Evolutionary conservation across 495 filamentous ascomycete genomes (phyloP).

Genomic region (Aeminium ludgeri): DNA sequence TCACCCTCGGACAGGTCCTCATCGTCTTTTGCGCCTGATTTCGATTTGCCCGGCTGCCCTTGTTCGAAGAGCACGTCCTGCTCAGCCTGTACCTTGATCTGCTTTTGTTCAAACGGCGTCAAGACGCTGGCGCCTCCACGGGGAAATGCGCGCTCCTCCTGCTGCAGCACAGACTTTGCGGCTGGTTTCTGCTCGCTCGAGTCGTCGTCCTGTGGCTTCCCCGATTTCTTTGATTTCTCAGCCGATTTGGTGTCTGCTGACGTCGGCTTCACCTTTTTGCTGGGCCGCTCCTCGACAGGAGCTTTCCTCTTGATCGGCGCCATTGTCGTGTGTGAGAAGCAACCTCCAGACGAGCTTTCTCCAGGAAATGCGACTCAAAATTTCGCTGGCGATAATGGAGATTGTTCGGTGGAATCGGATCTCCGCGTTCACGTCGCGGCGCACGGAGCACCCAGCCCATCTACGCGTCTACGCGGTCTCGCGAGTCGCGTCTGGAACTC

Average conservation of each 20-base stretch:
- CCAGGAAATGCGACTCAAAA: no score
- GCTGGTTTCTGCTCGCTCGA: conserved; percentile 4
- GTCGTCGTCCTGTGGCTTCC: conserved; percentile 2
- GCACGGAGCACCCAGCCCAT: no score
- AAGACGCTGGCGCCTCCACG: conserved; percentile 80
- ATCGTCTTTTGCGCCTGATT: conserved; percentile 31
- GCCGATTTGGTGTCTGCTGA: not conserved
- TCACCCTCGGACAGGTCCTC: conserved; percentile 35
- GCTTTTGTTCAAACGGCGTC: conserved; percentile 86
- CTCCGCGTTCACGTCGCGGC: no score
- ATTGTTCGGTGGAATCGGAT: no score
- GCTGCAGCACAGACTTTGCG: conserved; percentile 32
- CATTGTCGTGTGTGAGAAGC: conserved; percentile 7
- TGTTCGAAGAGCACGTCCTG: conserved; percentile 89
- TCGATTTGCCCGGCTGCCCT: conserved; percentile 35
- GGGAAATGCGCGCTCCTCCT: conserved; percentile 80
- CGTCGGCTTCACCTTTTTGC: conserved; percentile 7
- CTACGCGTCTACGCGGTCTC: no score
- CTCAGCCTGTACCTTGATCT: conserved; percentile 86
- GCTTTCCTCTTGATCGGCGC: conserved; percentile 15
- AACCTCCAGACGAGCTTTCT: no score
- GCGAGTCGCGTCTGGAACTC: no score
- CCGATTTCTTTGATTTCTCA: conserved; percentile 1
- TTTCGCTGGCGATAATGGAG: no score
- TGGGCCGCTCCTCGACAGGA: conserved; percentile 12